A percentile compares a stretch with the other conserved stretches of the same genome.
phyloP scores from a whole-genome alignment of 495 filamentous ascomycete genomes.

The Neurospora sp. region DNA sequence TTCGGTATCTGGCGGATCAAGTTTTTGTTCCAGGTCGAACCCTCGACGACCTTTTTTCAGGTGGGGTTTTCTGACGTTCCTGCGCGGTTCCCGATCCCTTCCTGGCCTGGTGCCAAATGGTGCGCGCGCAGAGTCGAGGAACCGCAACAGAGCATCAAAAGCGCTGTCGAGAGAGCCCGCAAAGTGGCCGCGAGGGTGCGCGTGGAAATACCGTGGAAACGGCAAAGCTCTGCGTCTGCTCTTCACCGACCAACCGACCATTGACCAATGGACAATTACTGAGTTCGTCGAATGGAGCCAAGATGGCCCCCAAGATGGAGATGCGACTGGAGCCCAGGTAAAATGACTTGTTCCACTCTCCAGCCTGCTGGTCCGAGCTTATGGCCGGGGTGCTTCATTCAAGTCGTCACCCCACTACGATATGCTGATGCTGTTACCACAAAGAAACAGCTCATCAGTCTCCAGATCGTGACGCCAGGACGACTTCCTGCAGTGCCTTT shows the following conservation, averaged over 20 bases:
- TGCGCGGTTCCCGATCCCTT: background rate
- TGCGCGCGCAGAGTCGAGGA: background rate
- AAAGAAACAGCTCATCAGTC: background rate
- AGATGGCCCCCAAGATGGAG: background rate
- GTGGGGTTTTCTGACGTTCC: background rate
- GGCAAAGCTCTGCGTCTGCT: conserved; percentile 1
- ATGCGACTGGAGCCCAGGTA: background rate
- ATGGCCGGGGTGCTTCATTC: background rate
- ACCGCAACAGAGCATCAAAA: background rate
- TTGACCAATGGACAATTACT: background rate
- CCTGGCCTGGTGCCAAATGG: background rate
- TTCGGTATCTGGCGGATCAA: background rate
- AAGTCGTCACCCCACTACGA: background rate
- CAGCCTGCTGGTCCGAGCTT: background rate
- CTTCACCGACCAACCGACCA: background rate
- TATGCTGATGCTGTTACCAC: background rate
- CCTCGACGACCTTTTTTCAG: background rate
- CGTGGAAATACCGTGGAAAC: background rate
- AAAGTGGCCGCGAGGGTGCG: background rate
- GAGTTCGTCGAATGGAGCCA: background rate
- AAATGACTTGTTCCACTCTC: background rate
- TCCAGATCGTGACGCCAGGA: background rate
- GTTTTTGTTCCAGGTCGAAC: background rate
- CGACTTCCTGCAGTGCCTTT: background rate
- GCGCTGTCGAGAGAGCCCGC: background rate